Conservation (phyloP, 73 alveolate species). For the Tetrahymena borealis region DNA sequence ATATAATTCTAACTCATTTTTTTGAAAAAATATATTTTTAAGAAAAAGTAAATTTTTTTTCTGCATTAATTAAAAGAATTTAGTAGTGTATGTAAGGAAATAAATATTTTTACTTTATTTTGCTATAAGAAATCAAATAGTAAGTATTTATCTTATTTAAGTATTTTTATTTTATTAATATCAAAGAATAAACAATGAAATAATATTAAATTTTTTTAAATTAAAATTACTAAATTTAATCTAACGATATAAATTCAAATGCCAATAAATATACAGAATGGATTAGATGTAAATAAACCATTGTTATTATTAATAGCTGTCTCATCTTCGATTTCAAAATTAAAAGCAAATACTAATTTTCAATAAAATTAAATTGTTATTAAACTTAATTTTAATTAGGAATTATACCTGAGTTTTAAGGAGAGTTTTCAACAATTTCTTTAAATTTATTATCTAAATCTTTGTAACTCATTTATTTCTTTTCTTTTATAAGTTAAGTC, state of each 20-base stretch:
- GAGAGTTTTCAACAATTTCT: neutral
- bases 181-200: too few species aligned
- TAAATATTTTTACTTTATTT: too few species aligned
- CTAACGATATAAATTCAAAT: neutral
- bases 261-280: neutral
- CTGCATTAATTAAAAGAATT: too few species aligned
- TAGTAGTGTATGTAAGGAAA: too few species aligned
- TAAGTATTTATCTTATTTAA: too few species aligned
- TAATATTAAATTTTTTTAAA: too few species aligned
- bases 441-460: neutral
- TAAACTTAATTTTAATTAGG: neutral
- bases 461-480: neutral
- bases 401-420: neutral
- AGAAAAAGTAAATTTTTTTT: too few species aligned
- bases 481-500: neutral
- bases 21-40: too few species aligned
- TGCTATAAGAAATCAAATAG: too few species aligned
- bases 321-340: neutral
- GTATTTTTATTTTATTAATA: too few species aligned
- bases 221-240: too few species aligned
- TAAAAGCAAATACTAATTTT: neutral
- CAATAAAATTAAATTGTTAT: neutral
- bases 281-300: neutral
- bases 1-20: too few species aligned
- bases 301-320: neutral